Conservation (phyloP, 2,329 filamentous ascomycete species). For the Ceratocystis variospora region DNA sequence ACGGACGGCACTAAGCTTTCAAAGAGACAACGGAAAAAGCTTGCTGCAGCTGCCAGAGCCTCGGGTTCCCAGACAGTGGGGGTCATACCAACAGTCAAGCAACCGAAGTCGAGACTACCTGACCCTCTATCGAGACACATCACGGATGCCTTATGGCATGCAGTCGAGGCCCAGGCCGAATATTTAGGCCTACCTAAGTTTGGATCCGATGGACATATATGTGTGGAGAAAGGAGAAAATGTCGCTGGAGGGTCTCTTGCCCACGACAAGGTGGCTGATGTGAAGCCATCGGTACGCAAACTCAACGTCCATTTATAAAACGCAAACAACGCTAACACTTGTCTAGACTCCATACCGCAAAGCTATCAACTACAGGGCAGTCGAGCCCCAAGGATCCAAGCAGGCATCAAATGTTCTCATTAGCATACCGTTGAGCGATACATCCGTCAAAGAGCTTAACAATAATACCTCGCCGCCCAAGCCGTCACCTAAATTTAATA, state of each 20-base stretch:
- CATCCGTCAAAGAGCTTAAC: background rate
- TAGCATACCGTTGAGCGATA: conserved; percentile 4
- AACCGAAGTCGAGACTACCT: background rate
- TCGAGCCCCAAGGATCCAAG: background rate
- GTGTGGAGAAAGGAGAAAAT: too few species aligned
- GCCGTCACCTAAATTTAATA: conserved; percentile 4
- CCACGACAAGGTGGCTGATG: background rate
- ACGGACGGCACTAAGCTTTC: background rate
- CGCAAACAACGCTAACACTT: too few species aligned
- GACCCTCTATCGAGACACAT: background rate
- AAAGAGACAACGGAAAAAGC: background rate
- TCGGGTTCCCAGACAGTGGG: background rate
- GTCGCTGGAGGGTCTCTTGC: background rate
- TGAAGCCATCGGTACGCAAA: background rate
- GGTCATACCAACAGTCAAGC: background rate
- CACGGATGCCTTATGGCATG: background rate
- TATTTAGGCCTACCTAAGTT: background rate
- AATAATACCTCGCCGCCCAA: background rate
- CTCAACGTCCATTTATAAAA: background rate
- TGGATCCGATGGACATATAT: background rate
- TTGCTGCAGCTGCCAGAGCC: background rate
- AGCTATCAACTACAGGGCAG: background rate
- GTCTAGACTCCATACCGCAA: background rate
- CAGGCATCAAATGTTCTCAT: conserved; percentile 1
- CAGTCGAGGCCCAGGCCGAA: background rate